A percentile compares a stretch with the other conserved stretches of the same genome.
These are phyloP conservation scores for Kuraishia ogatae DNA, from an alignment of 805 yeast genomes.

Conservation along the genomic window DNA sequence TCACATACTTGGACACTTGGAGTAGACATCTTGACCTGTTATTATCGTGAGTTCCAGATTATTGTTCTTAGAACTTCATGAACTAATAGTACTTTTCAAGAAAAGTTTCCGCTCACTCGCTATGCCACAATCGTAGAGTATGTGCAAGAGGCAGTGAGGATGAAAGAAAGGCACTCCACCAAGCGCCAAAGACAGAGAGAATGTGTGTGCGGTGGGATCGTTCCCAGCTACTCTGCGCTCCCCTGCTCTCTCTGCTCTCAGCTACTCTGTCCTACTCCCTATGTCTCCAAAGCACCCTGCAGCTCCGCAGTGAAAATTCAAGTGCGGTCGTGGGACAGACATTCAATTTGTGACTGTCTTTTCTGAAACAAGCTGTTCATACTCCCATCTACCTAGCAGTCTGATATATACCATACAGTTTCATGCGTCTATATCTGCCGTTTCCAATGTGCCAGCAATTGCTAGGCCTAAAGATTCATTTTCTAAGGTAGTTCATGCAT, in stretches of 20 bases:
- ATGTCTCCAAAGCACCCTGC: neutral
- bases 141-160: constrained; percentile 5
- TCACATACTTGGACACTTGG: constrained; percentile 86
- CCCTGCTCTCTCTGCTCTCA: neutral
- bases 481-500: neutral
- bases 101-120: neutral
- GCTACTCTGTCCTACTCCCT: neutral
- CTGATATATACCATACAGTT: neutral
- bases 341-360: neutral
- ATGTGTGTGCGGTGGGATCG: neutral
- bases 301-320: neutral
- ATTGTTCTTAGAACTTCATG: neutral
- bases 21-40: constrained; percentile 30
- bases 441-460: neutral
- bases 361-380: neutral
- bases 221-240: neutral
- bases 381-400: neutral
- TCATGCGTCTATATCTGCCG: neutral
- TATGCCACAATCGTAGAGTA: neutral
- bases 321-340: neutral
- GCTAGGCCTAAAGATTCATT: neutral
- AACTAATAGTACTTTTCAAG: neutral
- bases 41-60: neutral
- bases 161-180: neutral
- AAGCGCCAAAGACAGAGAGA: neutral